These are phyloP conservation scores for Typha latifolia DNA, from an alignment of 176 grass and related monocot genomes.

Conservation along the genomic window DNA sequence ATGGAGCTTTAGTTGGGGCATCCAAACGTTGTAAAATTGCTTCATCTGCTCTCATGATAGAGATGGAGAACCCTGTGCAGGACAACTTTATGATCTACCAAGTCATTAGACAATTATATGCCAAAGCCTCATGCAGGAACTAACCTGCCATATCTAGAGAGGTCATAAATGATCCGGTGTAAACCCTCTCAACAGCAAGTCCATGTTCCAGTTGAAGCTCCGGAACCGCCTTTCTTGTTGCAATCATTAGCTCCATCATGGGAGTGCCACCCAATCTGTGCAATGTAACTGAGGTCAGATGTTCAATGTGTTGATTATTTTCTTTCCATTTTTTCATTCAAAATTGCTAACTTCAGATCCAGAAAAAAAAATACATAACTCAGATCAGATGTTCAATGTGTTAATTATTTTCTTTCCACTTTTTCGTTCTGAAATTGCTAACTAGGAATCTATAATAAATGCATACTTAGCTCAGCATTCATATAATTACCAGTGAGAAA, in stretches of 20 bases:
- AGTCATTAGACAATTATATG: background rate
- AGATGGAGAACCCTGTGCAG: conserved; percentile 81
- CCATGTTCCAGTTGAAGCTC: conserved; percentile 90
- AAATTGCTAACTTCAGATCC: background rate
- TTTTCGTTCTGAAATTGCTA: background rate
- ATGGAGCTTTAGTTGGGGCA: conserved; percentile 81
- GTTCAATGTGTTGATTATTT: background rate
- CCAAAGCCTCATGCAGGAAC: conserved; percentile 19
- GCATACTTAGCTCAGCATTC: no score
- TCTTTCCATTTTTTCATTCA: background rate
- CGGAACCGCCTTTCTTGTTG: conserved; percentile 78
- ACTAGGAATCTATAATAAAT: background rate
- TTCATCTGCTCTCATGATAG: conserved; percentile 79
- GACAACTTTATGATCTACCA: background rate
- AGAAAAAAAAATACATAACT: background rate
- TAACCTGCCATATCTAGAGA: conserved; percentile 98
- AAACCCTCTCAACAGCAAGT: conserved; percentile 96
- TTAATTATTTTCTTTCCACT: background rate
- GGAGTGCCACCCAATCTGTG: conserved; percentile 84
- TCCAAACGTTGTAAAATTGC: conserved; percentile 76
- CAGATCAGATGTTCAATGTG: background rate
- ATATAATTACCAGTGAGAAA: no score
- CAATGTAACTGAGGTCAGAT: conserved; percentile 1
- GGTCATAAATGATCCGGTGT: conserved; percentile 92
- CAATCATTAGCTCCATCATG: conserved; percentile 98